Evolutionary conservation across 805 yeast species (phyloP), one percentile per base, ranked within the genome.

Genomic region (Metschnikowia vanudenii): DNA sequence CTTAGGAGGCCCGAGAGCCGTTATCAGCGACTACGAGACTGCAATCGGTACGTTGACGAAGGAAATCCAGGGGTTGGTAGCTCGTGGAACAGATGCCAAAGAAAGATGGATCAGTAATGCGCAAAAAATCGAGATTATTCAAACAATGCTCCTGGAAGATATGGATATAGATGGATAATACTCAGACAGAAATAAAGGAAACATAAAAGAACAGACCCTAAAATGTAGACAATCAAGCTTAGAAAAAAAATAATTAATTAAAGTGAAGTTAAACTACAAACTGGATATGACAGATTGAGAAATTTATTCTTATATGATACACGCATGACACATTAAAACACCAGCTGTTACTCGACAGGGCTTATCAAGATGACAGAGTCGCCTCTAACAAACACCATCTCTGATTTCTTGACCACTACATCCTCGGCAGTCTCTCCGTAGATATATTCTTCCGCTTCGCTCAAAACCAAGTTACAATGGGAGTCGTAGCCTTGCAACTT

Each of bases 341-440:
- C 17, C 26, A 16, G 16, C 22, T 9, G 10, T 33, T 43, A 50
- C 24, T 58, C 53, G 16, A 63, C 50, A 14, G 77, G 75, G 44
- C 85, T 82, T 44, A 94, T 84, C 56, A 91, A 76, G 41, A 95
- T 88, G 37, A 94, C 98, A 2, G 95, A 83, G 68, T 94, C 99
- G n/a, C 99, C 99, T 71, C 99, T 84, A 13, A 94, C 91, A 68
- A 92, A 92, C 36, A 94, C 82, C 90, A 94, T 88, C 46, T 88
- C 96, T 14, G 89, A 78, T 51, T 77, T 76, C 60, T 82, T 85
- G 16, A 69, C 70, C n/a, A 53, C 58, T 2, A 71, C 69, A 38
- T 74, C 76, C 26, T 65, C 61, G 3, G 69, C 78, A n/a, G 51
- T 57, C 3, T 74, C 79, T 32, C 74, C 73, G 63, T 79, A 88